Evolutionary conservation across 768 basidiomycete genomes (phyloP), one percentile per base, ranked within the genome.

Genomic region (Tricholoma sp.): DNA sequence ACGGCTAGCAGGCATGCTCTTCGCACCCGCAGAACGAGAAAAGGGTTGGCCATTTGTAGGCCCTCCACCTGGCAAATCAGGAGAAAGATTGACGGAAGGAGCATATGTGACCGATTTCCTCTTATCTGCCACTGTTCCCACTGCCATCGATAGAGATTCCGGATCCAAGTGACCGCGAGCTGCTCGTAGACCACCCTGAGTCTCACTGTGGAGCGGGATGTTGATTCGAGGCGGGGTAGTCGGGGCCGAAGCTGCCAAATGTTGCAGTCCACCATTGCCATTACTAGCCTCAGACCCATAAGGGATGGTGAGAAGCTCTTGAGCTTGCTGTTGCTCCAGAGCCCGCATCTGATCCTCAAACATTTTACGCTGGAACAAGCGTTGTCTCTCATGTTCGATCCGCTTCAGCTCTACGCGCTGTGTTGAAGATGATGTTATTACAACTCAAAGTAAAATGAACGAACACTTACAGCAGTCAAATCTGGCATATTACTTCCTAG

Each of bases 341-440:
- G 80, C 85, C 54, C 89, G 88, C 95, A 97, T 97, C 74, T 97
- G 94, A 65, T 96, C 92, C 73, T 98, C 95, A 71, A 98, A 98
- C 65, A 91, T 73, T 72, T 86, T 89, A 68, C 94, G 87, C 69
- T 96, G 94, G 42, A 91, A 69, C 37, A 75, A 75, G 59, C 94
- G 91, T 72, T 94, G 91, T 52, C 91, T 86, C 72, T 97, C 94
- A 67, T 98, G 93, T 71, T 94, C 87, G 61, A 90, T 74, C 63
- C 94, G 89, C 70, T 94, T 97, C 66, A 93, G 78, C 69, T 95
- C 92, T 59, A 94, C 87, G 64, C 91, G 89, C 89, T 91, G 72
- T 6, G n/a, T 49, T 17, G 47, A 49, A n/a, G 6, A 31, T n/a
- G 45, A 39, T 32, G 31, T 49, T 36, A 20, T 4, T 52, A 29